Percentiles rank a stretch among this genome's conserved stretches.
Conservation (phyloP, 2,329 filamentous ascomycete species). For the Stachybotrys elegans region DNA sequence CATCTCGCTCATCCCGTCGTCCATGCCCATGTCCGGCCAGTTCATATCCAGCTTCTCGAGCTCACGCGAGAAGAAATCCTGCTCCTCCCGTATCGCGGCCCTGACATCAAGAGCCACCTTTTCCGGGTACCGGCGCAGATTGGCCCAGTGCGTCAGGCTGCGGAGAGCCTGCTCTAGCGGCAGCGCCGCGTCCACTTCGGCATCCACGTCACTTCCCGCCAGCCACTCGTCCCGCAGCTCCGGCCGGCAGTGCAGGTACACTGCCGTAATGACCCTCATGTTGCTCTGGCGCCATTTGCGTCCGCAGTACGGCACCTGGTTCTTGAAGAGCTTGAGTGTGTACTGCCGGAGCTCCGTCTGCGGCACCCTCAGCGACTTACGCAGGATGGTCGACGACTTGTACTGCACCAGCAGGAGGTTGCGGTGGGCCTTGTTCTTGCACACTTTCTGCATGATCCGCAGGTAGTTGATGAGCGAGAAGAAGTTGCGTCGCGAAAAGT, state of each 20-base stretch:
- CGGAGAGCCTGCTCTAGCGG: conserved; percentile 88
- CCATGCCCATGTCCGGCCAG: conserved; percentile 37
- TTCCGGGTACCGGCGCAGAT: conserved; percentile 75
- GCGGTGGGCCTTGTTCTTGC: conserved; percentile 90
- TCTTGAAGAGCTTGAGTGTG: conserved; percentile 97
- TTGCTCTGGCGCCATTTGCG: conserved; percentile 97
- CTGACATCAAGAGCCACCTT: conserved; percentile 60
- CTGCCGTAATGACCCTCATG: conserved; percentile 97
- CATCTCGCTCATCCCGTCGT: conserved; percentile 26
- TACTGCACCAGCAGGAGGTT: conserved; percentile 92
- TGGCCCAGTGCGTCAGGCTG: conserved; percentile 91
- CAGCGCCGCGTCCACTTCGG: conserved; percentile 86
- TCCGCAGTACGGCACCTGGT: conserved; percentile 95
- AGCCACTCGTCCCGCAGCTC: conserved; percentile 96
- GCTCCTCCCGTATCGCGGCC: conserved; percentile 62
- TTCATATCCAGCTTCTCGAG: conserved; percentile 64
- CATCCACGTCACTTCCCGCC: conserved; percentile 83
- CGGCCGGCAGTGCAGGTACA: conserved; percentile 89
- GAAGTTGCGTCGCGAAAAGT: conserved; percentile 91
- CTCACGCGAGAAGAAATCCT: conserved; percentile 75
- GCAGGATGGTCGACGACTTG: conserved; percentile 87
- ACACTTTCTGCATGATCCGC: conserved; percentile 95
- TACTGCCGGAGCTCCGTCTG: conserved; percentile 85
- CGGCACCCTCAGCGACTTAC: conserved; percentile 86
- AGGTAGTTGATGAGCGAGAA: conserved; percentile 94